These are phyloP conservation scores for Selenicereus undatus DNA, from an alignment of 148 eudicot genomes.

Conservation along the genomic window DNA sequence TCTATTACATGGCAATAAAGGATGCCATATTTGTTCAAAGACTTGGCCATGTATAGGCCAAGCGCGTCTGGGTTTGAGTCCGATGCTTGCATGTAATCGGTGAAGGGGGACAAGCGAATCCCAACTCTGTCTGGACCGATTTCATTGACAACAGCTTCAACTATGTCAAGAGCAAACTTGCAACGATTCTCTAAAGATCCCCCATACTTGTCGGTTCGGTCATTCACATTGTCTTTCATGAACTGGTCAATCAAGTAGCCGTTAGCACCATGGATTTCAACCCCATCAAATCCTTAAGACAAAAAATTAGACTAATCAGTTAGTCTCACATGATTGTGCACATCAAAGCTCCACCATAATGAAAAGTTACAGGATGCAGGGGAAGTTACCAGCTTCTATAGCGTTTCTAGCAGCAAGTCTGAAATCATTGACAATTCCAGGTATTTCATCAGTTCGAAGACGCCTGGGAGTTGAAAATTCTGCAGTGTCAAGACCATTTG, in stretches of 20 bases:
- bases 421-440: conserved; percentile 40
- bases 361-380: background rate
- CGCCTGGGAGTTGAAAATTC: conserved; percentile 42
- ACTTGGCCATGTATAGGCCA: conserved; percentile 38
- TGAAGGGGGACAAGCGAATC: conserved; percentile 45
- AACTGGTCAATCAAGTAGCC: conserved; percentile 56
- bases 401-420: conserved; percentile 48
- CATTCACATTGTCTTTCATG: conserved; percentile 44
- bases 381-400: conserved; percentile 45
- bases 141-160: conserved; percentile 37
- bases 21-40: conserved; percentile 27
- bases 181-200: conserved; percentile 54
- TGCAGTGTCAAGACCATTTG: conserved; percentile 27
- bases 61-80: conserved; percentile 42
- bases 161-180: conserved; percentile 43
- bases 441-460: conserved; percentile 36
- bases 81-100: conserved; percentile 37
- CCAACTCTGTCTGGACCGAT: conserved; percentile 52
- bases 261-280: conserved; percentile 49
- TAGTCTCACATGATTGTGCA: background rate
- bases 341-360: background rate
- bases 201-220: conserved; percentile 51
- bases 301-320: background rate
- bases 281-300: conserved; percentile 44
- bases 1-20: conserved; percentile 38